These are phyloP conservation scores for Nannizziopsis arthrosporioides DNA, from an alignment of 2,329 filamentous ascomycete genomes.

Conservation along the genomic window DNA sequence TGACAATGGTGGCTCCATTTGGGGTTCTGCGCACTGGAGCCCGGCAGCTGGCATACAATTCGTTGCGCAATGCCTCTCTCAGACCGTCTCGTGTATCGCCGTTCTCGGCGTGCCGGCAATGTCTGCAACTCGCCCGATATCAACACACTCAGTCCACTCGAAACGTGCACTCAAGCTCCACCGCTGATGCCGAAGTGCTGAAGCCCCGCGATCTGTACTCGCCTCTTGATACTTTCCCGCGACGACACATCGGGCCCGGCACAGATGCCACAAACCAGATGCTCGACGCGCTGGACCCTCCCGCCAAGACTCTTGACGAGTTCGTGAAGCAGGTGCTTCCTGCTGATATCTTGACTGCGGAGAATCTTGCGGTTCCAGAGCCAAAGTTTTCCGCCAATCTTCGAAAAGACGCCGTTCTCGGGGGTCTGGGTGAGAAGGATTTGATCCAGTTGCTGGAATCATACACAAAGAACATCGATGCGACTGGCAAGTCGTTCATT, in stretches of 20 bases:
- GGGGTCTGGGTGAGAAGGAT: slow-evolving; percentile 37
- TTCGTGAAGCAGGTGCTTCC: slow-evolving; percentile 81
- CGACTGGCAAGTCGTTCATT: slow-evolving; percentile 56
- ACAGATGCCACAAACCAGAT: slow-evolving; percentile 59
- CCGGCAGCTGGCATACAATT: slow-evolving; percentile 10
- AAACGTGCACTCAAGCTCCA: slow-evolving; percentile 73
- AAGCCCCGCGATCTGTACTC: slow-evolving; percentile 32
- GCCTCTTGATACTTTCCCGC: slow-evolving; percentile 53
- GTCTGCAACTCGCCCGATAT: slow-evolving; percentile 22
- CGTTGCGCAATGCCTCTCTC: slow-evolving; percentile 7
- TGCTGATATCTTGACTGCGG: slow-evolving; percentile 59
- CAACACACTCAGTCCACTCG: slow-evolving; percentile 6
- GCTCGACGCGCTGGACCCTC: slow-evolving; percentile 67
- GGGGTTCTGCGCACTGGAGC: slow-evolving; percentile 14
- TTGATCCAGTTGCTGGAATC: slow-evolving; percentile 32
- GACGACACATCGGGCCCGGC: slow-evolving; percentile 78
- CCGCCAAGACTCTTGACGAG: slow-evolving; percentile 60
- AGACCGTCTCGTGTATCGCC: slow-evolving; percentile 18
- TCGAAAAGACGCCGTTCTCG: slow-evolving; percentile 28
- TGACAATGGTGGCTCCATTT: slow-evolving; percentile 14
- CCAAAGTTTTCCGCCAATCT: slow-evolving; percentile 35
- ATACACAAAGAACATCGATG: slow-evolving; percentile 46
- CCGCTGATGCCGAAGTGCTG: slow-evolving; percentile 53
- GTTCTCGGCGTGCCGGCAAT: slow-evolving; percentile 23
- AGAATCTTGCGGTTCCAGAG: slow-evolving; percentile 48